Conservation (phyloP, 2,329 filamentous ascomycete genomes). For the Sporothrix inflata region DNA sequence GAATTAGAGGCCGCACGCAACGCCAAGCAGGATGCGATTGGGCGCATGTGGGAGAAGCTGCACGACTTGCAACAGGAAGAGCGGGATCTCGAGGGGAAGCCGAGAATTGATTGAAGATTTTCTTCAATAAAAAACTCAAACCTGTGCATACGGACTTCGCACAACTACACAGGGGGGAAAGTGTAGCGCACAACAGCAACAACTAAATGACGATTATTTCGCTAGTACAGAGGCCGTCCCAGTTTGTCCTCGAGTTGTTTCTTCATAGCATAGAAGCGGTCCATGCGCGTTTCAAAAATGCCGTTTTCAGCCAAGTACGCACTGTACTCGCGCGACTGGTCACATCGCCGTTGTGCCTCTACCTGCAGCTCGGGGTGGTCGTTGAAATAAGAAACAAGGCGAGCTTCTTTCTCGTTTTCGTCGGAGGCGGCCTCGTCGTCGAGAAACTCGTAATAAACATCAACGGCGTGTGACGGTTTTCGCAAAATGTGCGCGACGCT, state of each 20-base stretch:
- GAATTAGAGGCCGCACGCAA: too few species aligned
- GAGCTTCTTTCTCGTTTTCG: background rate
- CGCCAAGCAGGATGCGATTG: too few species aligned
- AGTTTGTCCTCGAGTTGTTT: background rate
- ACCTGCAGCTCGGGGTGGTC: slow-evolving; percentile 6
- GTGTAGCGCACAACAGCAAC: too few species aligned
- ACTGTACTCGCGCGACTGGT: background rate
- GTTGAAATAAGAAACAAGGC: background rate
- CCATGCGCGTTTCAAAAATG: slow-evolving; percentile 16
- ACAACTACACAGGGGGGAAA: too few species aligned
- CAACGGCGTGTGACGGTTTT: slow-evolving; percentile 21
- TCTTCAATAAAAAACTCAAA: background rate
- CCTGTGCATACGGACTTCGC: too few species aligned
- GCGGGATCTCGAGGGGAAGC: background rate
- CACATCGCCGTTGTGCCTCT: slow-evolving; percentile 9
- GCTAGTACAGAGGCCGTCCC: background rate
- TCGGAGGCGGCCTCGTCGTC: background rate
- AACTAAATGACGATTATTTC: background rate
- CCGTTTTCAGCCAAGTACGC: slow-evolving; percentile 7
- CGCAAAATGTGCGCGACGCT: slow-evolving; percentile 22
- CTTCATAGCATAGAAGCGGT: background rate
- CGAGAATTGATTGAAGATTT: background rate
- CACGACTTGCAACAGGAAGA: background rate
- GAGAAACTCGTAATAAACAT: slow-evolving; percentile 18
- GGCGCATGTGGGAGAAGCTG: background rate